phyloP scores from a whole-genome alignment of 176 grass and related monocot species.

The Thinopyrum elongatum region DNA sequence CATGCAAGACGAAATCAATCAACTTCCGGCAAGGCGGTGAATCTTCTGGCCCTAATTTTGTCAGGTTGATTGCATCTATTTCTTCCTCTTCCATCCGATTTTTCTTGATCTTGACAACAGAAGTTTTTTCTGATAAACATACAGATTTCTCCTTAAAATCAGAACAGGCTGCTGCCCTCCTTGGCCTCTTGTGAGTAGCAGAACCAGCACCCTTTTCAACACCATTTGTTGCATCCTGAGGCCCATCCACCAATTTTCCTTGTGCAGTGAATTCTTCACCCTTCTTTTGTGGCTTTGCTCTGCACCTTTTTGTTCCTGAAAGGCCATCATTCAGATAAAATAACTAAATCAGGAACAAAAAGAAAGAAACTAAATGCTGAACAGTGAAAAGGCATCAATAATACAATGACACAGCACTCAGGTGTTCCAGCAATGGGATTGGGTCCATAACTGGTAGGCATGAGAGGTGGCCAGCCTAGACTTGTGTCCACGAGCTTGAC shows the following conservation, averaged over 20 bases:
- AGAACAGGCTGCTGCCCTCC: constrained; percentile 74
- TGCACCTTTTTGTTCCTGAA: constrained; percentile 68
- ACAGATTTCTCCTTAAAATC: constrained; percentile 82
- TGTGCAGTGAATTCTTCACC: constrained; percentile 38
- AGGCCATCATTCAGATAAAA: constrained; percentile 13
- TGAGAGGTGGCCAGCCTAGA: too few relatives aligned
- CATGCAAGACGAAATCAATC: constrained; percentile 87
- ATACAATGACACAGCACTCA: background rate
- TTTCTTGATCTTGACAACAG: constrained; percentile 62
- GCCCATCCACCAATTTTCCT: constrained; percentile 28
- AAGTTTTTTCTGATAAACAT: constrained; percentile 64
- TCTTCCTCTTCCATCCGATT: constrained; percentile 74
- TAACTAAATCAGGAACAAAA: constrained; percentile 15
- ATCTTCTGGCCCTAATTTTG: constrained; percentile 74
- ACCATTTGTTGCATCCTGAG: constrained; percentile 19
- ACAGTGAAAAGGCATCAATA: background rate
- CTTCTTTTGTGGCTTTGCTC: constrained; percentile 64
- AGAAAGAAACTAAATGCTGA: background rate
- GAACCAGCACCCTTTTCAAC: constrained; percentile 39
- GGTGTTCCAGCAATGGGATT: too few relatives aligned
- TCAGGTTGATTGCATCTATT: constrained; percentile 77
- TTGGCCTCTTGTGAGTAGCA: constrained; percentile 52
- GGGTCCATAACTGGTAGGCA: too few relatives aligned
- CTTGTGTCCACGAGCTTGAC: too few relatives aligned
- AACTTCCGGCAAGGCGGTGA: constrained; percentile 74